Base-by-base conservation (phyloP, 345 rosid species). In the Chamaenerion angustifolium region DNA sequence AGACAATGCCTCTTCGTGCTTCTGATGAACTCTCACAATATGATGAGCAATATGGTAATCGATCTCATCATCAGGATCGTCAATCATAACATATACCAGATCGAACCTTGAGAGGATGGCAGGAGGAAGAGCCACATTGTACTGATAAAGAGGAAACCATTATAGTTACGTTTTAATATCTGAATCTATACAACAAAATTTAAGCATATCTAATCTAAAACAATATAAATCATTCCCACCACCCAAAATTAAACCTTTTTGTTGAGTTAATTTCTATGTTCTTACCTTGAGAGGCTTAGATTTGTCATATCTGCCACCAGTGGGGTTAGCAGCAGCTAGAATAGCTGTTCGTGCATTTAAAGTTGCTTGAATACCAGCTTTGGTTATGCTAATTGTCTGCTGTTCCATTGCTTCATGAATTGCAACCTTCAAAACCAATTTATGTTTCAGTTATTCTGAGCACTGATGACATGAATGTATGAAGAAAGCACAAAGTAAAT, bases 401-500 rank as follows among this genome's bases (percentile, higher is more conserved):
- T 92, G 98, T 54, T 92, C 98, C 98, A 92, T 92, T 9, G 98
- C 98, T 75, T 92, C 98, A 56, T 92, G 96, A 71, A 92, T 92
- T 52, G 98, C 98, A 68, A 90, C 95, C 98, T 90, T 68, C 58
- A 44, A 64, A 48, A 31, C 37, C 37, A 31, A 3, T 31, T 31
- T 5, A 31, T 31, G 37, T 31, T 31, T 31, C 10, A 31, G 37
- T 31, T 31, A 5, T 8, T 7, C 37, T 31, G 37, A 31, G 37
- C 37, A 31, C 10, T 8, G 5, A 15, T 5, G 0, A 35, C n/a
- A 52, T 12, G 21, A 17, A 55, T 58, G 47, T 14, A 18, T 21
- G 25, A 48, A 25, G 10, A 52, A 14, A 47, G 37, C 40, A 48
- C 27, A 52, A 6, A 56, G 57, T 47, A 55, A 23, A 40, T 17